Conservation (phyloP, 2,329 filamentous ascomycete species). For the Curvularia hawaiiensis region DNA sequence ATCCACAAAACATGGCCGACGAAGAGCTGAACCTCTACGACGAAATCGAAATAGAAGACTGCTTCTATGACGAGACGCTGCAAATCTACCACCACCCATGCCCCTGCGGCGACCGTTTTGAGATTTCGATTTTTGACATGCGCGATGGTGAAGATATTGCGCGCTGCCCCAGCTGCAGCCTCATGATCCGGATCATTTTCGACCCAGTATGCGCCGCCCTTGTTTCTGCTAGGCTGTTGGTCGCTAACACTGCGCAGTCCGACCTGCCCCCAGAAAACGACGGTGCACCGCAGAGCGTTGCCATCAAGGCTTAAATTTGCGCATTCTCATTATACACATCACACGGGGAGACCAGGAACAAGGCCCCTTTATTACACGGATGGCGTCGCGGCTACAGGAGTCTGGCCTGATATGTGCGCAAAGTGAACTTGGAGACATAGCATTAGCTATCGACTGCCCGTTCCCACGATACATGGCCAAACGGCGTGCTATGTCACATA, state of each 20-base stretch:
- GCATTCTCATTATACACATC: neutral
- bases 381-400: constrained; percentile 23
- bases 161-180: constrained; percentile 95
- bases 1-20: constrained; percentile 38
- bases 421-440: neutral
- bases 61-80: constrained; percentile 88
- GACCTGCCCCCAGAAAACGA: constrained; percentile 39
- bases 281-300: constrained; percentile 27
- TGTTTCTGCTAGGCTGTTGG: neutral
- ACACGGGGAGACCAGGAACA: neutral
- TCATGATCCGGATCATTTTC: constrained; percentile 96
- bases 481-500: neutral
- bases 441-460: constrained; percentile 9
- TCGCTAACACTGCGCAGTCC: constrained; percentile 27
- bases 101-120: constrained; percentile 95
- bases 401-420: constrained; percentile 10
- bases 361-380: constrained; percentile 1
- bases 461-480: neutral
- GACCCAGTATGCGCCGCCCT: constrained; percentile 66
- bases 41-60: constrained; percentile 96
- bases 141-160: constrained; percentile 90
- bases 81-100: constrained; percentile 97
- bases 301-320: constrained; percentile 34
- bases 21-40: constrained; percentile 77
- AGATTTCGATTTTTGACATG: constrained; percentile 84